phyloP scores from a whole-genome alignment of 805 yeast species.

The Starmerella bacillaris region DNA sequence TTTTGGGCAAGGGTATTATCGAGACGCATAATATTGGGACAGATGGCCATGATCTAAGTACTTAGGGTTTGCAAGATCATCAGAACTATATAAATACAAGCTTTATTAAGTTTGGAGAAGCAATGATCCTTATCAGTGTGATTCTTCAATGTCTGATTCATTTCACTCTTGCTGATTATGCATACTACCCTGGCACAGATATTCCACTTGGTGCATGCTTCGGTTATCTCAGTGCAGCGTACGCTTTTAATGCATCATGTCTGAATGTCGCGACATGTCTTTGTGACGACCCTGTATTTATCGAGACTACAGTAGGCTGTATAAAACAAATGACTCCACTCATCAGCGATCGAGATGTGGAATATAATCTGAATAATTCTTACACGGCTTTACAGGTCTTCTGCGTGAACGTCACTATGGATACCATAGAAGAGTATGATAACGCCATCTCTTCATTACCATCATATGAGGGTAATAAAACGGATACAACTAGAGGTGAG shows the following conservation, averaged over 20 bases:
- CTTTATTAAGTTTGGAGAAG: too few relatives aligned
- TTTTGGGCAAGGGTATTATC: too few relatives aligned
- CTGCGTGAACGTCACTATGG: not conserved
- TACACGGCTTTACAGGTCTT: not conserved
- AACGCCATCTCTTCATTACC: not conserved
- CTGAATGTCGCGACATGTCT: not conserved
- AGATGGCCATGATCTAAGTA: too few relatives aligned
- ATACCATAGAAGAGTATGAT: not conserved
- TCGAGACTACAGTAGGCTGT: not conserved
- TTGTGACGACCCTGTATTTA: not conserved
- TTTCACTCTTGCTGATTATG: too few relatives aligned
- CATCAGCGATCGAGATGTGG: not conserved
- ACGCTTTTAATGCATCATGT: not conserved
- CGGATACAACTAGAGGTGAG: slow-evolving; percentile 1
- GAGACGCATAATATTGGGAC: too few relatives aligned
- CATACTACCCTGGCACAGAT: too few relatives aligned
- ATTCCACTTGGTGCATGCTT: too few relatives aligned
- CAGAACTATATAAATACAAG: too few relatives aligned
- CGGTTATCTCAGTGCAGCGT: not conserved
- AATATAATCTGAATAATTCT: not conserved
- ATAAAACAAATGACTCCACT: not conserved
- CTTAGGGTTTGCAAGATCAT: too few relatives aligned
- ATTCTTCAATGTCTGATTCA: too few relatives aligned
- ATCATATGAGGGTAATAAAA: slow-evolving; percentile 1
- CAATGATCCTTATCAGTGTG: too few relatives aligned